Percentiles rank a stretch among this genome's conserved stretches.
Evolutionary conservation across 78 protist species (phyloP).

Genomic region (Tieghemostelium lacteum): DNA sequence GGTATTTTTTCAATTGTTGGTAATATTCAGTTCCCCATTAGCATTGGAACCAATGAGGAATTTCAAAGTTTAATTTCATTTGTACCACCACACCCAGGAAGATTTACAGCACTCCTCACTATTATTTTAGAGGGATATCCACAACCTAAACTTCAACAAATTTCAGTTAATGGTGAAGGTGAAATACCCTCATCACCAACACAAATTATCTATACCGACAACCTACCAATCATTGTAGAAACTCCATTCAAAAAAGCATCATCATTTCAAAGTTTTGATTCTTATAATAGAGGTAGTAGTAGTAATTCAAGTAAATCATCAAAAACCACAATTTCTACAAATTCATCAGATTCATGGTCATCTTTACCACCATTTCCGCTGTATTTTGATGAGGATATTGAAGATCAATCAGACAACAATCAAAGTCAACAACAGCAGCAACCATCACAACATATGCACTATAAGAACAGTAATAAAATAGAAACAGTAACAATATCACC

Average conservation of each 20-base stretch:
- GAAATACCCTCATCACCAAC: constrained; percentile 56
- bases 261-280: neutral
- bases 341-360: neutral
- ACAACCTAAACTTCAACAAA: constrained; percentile 32
- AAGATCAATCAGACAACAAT: neutral
- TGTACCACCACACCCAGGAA: constrained; percentile 37
- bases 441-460: neutral
- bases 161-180: constrained; percentile 71
- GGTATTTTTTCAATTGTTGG: constrained; percentile 28
- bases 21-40: constrained; percentile 29
- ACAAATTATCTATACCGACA: constrained; percentile 54
- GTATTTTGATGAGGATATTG: constrained; percentile 10
- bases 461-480: neutral
- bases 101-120: constrained; percentile 48
- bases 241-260: constrained; percentile 15
- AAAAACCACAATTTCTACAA: neutral
- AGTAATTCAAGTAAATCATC: neutral
- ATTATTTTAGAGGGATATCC: constrained; percentile 15
- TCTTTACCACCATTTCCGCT: neutral
- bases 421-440: constrained; percentile 13
- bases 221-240: constrained; percentile 36
- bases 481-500: neutral
- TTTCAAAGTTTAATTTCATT: constrained; percentile 64
- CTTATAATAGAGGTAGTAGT: neutral
- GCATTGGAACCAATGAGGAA: constrained; percentile 21